Conservation (phyloP, 192 early-diverging fungal genomes). For the Coemansia sp. region DNA sequence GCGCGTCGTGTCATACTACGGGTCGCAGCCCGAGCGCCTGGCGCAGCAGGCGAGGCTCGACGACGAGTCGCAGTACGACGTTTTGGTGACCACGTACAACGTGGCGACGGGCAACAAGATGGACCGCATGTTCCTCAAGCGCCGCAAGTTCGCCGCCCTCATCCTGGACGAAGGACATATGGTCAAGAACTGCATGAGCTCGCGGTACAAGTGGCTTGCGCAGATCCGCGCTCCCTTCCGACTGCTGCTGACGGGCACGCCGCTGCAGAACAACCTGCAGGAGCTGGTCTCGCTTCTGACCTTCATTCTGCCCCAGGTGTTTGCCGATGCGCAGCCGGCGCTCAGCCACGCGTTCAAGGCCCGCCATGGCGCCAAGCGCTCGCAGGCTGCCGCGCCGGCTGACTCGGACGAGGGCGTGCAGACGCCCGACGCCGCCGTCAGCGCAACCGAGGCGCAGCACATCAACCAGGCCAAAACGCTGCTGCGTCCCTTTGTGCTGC, state of each 20-base stretch:
- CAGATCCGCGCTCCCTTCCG: conserved; percentile 58
- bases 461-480: conserved; percentile 77
- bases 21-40: conserved; percentile 57
- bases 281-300: conserved; percentile 81
- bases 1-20: conserved; percentile 61
- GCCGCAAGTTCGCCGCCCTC: conserved; percentile 61
- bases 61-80: conserved; percentile 57
- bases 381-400: conserved; percentile 2
- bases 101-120: conserved; percentile 66
- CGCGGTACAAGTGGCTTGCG: conserved; percentile 77
- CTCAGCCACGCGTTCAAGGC: conserved; percentile 48
- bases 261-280: conserved; percentile 83
- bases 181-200: conserved; percentile 83
- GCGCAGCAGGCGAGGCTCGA: conserved; percentile 55
- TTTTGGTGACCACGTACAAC: conserved; percentile 81
- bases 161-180: conserved; percentile 91
- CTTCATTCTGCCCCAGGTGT: conserved; percentile 82
- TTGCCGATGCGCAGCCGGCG: conserved; percentile 54
- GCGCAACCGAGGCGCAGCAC: conserved; percentile 54
- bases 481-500: conserved; percentile 86
- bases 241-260: conserved; percentile 81
- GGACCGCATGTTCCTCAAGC: conserved; percentile 71
- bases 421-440: conserved; percentile 24
- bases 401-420: conserved; percentile 47
- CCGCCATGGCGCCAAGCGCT: conserved; percentile 14